Percentiles rank a stretch among this genome's conserved stretches.
These are phyloP conservation scores for Hypoxylon sp. DNA, from an alignment of 2,329 filamentous ascomycete species.

Conservation along the genomic window DNA sequence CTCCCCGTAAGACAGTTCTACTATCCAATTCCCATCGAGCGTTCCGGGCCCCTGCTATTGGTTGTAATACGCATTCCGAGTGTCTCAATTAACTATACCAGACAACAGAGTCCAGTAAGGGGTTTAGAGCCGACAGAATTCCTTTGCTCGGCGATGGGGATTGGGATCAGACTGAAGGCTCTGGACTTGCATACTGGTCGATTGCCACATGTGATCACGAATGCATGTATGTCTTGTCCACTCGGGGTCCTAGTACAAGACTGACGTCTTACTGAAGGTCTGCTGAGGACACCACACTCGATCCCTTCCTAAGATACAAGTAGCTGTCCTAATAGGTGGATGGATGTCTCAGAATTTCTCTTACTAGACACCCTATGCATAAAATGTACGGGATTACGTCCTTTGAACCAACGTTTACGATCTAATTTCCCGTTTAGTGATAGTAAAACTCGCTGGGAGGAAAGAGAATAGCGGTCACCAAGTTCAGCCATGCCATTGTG, in stretches of 20 bases:
- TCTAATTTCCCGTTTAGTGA: conserved; percentile 10
- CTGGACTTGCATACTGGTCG: conserved; percentile 3
- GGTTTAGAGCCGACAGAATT: conserved; percentile 9
- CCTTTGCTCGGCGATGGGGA: neutral
- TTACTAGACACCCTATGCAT: conserved; percentile 1
- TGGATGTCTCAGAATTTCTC: conserved; percentile 6
- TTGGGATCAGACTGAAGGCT: conserved; percentile 4
- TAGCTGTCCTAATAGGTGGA: neutral
- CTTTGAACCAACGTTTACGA: conserved; percentile 8
- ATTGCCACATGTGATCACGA: neutral
- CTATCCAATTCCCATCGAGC: neutral
- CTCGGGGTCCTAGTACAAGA: neutral
- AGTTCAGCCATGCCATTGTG: conserved; percentile 21
- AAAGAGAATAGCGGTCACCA: conserved; percentile 2
- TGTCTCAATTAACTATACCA: conserved; percentile 8
- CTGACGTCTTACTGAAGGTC: neutral
- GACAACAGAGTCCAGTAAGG: conserved; percentile 16
- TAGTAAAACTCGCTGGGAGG: conserved; percentile 7
- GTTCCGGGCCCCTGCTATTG: neutral
- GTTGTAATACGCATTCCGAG: neutral
- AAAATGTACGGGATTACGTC: neutral
- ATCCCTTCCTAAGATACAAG: neutral
- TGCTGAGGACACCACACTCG: neutral
- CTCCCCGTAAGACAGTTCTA: neutral
- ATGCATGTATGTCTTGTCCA: conserved; percentile 11